Evolutionary conservation across 768 basidiomycete species (phyloP).

Genomic region (Termitomyces titanicus): DNA sequence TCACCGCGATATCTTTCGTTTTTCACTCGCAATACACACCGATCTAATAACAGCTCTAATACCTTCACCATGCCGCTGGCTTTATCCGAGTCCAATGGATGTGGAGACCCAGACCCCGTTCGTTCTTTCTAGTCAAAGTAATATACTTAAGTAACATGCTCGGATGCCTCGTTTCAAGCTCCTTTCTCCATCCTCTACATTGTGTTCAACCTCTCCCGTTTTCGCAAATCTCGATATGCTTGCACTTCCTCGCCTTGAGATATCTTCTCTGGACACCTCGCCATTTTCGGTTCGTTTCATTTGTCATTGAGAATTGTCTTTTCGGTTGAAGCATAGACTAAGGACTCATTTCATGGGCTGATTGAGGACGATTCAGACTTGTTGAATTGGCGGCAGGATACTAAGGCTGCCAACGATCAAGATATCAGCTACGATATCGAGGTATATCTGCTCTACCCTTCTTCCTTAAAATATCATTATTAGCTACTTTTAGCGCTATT

Average conservation of each 20-base stretch:
- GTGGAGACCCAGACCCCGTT: constrained; percentile 3
- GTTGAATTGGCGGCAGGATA: not conserved
- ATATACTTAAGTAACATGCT: not conserved
- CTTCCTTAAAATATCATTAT: not conserved
- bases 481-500: constrained; percentile 29
- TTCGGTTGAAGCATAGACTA: not conserved
- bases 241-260: constrained; percentile 11
- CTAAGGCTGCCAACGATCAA: constrained; percentile 1
- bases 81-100: not conserved
- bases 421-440: constrained; percentile 41
- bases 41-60: not conserved
- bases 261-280: constrained; percentile 10
- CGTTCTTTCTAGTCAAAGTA: not conserved
- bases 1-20: not conserved
- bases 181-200: constrained; percentile 13
- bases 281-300: constrained; percentile 11
- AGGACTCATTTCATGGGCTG: constrained; percentile 13
- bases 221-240: not conserved
- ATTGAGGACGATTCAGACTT: constrained; percentile 9
- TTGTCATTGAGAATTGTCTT: not conserved
- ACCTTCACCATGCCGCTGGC: not conserved
- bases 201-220: constrained; percentile 9
- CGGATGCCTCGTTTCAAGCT: constrained; percentile 1
- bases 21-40: not conserved
- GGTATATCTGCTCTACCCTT: constrained; percentile 20